Evolutionary conservation across 495 filamentous ascomycete genomes (phyloP).

Genomic region (Daldinia concentrica): DNA sequence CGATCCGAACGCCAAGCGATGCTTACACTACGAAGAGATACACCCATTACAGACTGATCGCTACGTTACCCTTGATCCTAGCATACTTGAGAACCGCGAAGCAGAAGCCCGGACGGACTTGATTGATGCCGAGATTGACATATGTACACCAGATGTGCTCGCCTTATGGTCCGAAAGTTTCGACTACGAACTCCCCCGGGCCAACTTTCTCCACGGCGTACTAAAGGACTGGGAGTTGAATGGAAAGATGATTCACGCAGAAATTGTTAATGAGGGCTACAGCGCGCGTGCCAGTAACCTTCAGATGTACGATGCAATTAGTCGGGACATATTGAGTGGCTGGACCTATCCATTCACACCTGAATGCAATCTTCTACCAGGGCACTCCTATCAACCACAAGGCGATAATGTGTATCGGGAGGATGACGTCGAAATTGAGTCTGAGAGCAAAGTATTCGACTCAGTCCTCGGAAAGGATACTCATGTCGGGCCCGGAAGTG

Average conservation of each 20-base stretch:
- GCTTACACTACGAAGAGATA: constrained; percentile 91
- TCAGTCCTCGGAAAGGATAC: constrained; percentile 80
- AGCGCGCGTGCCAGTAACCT: constrained; percentile 85
- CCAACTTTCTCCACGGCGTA: constrained; percentile 88
- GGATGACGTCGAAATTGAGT: constrained; percentile 70
- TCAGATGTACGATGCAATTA: constrained; percentile 91
- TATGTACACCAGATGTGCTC: constrained; percentile 94
- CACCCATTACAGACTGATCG: constrained; percentile 59
- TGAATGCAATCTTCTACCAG: constrained; percentile 82
- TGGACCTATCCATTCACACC: constrained; percentile 96
- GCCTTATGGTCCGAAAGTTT: constrained; percentile 98
- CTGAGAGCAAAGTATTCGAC: constrained; percentile 56
- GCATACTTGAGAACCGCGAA: constrained; percentile 68
- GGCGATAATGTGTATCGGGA: constrained; percentile 77
- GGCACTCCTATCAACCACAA: constrained; percentile 77
- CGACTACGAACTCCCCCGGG: constrained; percentile 89
- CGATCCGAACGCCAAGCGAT: constrained; percentile 80
- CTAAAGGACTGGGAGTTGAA: constrained; percentile 97
- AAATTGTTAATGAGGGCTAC: constrained; percentile 82
- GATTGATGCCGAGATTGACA: constrained; percentile 95
- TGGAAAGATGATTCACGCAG: constrained; percentile 92
- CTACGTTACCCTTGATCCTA: constrained; percentile 73
- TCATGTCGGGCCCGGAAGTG: constrained; percentile 75
- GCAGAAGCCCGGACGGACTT: constrained; percentile 86
- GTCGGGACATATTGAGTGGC: constrained; percentile 81